Conservation (phyloP, 2,329 filamentous ascomycete genomes). For the Colletotrichum sp. region DNA sequence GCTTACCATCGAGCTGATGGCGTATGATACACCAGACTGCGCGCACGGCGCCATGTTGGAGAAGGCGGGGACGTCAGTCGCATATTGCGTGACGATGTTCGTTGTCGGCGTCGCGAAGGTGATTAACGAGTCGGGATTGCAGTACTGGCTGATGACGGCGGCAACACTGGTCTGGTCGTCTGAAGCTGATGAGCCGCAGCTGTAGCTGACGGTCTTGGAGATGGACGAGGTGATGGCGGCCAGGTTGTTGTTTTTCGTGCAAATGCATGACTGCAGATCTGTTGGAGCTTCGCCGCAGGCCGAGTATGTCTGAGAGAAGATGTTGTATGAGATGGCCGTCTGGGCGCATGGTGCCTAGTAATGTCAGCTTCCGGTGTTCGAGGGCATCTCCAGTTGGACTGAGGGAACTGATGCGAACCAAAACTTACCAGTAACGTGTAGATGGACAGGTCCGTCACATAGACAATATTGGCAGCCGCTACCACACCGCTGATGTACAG, state of each 20-base stretch:
- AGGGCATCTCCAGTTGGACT: neutral
- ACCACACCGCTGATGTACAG: neutral
- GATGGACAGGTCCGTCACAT: constrained; percentile 49
- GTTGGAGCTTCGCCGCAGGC: constrained; percentile 48
- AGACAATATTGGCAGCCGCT: constrained; percentile 34
- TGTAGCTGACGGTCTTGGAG: constrained; percentile 42
- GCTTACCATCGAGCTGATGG: constrained; percentile 40
- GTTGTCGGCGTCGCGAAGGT: constrained; percentile 46
- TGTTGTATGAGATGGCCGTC: constrained; percentile 47
- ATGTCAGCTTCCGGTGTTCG: neutral
- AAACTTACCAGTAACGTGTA: constrained; percentile 44
- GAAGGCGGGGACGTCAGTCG: constrained; percentile 54
- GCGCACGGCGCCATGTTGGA: constrained; percentile 50
- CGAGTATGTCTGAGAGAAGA: constrained; percentile 46
- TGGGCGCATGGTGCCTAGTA: constrained; percentile 55
- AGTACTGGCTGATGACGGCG: constrained; percentile 52
- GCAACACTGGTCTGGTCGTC: constrained; percentile 54
- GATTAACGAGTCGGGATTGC: constrained; percentile 43
- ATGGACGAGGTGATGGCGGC: constrained; percentile 42
- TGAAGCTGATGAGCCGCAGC: constrained; percentile 51
- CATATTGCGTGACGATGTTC: constrained; percentile 49
- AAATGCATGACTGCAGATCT: constrained; percentile 57
- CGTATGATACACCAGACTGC: constrained; percentile 38
- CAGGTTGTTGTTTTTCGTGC: constrained; percentile 50
- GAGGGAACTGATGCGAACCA: neutral